A percentile compares a stretch with the other conserved stretches of the same genome.
Conservation (phyloP, 352 stramenopile species). For the Pythium graminicola region DNA sequence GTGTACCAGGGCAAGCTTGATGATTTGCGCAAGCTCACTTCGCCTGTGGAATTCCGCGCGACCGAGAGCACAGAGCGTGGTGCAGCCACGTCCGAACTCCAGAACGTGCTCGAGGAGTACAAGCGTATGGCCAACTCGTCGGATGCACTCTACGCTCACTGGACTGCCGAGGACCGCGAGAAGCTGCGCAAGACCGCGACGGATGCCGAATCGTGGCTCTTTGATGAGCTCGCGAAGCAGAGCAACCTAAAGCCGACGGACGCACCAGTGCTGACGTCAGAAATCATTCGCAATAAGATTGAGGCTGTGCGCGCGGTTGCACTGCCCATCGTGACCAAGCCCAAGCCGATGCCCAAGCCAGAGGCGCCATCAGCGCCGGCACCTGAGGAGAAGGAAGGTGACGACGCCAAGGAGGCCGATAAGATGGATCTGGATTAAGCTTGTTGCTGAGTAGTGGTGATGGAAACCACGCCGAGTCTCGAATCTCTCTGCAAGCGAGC, state of each 20-base stretch:
- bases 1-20: conserved; percentile 95
- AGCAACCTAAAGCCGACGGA: conserved; percentile 71
- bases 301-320: conserved; percentile 85
- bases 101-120: conserved; percentile 93
- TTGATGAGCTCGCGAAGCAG: conserved; percentile 95
- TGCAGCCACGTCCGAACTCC: conserved; percentile 84
- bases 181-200: conserved; percentile 89
- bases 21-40: conserved; percentile 90
- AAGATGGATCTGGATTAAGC: conserved; percentile 87
- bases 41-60: conserved; percentile 91
- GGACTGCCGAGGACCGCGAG: conserved; percentile 92
- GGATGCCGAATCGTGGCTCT: conserved; percentile 92
- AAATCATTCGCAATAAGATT: conserved; percentile 86
- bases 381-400: conserved; percentile 33
- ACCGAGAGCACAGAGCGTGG: conserved; percentile 88
- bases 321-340: conserved; percentile 96
- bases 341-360: conserved; percentile 85
- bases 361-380: conserved; percentile 43
- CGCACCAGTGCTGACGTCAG: conserved; percentile 89
- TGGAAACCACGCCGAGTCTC: neutral
- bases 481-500: neutral
- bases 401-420: conserved; percentile 44
- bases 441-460: neutral
- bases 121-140: conserved; percentile 93
- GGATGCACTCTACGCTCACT: conserved; percentile 93